A percentile compares a stretch with the other conserved stretches of the same genome.
phyloP scores from a whole-genome alignment of 2,329 filamentous ascomycete genomes.

The Aureobasidium subglaciale region DNA sequence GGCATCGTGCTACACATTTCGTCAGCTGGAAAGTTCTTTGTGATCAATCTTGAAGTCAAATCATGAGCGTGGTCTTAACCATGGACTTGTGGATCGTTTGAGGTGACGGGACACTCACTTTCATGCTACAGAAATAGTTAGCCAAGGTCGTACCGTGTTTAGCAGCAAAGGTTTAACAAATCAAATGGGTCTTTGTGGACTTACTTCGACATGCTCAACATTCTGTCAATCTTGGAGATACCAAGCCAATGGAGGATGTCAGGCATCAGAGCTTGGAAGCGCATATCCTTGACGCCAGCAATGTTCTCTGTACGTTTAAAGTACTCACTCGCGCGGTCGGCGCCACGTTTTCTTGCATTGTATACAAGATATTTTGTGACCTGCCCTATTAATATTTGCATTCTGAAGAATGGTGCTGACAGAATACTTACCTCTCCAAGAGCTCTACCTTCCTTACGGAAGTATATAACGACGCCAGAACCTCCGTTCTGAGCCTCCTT shows the following conservation, averaged over 20 bases:
- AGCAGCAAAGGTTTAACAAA: not conserved
- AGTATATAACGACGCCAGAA: constrained; percentile 94
- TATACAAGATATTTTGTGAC: constrained; percentile 83
- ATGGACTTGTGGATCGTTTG: not conserved
- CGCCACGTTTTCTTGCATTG: constrained; percentile 73
- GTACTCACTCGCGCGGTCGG: constrained; percentile 78
- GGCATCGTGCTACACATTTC: constrained; percentile 80
- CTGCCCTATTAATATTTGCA: not conserved
- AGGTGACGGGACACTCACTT: not conserved
- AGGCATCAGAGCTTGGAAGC: constrained; percentile 96
- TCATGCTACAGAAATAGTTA: constrained; percentile 6
- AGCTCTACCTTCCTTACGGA: constrained; percentile 92
- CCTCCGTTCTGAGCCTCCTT: constrained; percentile 93
- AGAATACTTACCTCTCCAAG: constrained; percentile 66
- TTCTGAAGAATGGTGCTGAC: not conserved
- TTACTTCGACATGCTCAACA: constrained; percentile 96
- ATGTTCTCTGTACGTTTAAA: constrained; percentile 98
- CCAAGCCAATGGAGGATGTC: constrained; percentile 91
- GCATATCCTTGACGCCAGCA: constrained; percentile 92
- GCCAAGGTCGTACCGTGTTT: not conserved
- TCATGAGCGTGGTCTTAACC: not conserved
- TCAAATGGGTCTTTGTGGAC: constrained; percentile 24
- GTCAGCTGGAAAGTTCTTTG: constrained; percentile 31
- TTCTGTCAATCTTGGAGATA: constrained; percentile 96
- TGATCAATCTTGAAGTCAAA: no score